A percentile compares a stretch with the other conserved stretches of the same genome.
Evolutionary conservation across 2,329 filamentous ascomycete species (phyloP).

Genomic region (Botryotinia convoluta): DNA sequence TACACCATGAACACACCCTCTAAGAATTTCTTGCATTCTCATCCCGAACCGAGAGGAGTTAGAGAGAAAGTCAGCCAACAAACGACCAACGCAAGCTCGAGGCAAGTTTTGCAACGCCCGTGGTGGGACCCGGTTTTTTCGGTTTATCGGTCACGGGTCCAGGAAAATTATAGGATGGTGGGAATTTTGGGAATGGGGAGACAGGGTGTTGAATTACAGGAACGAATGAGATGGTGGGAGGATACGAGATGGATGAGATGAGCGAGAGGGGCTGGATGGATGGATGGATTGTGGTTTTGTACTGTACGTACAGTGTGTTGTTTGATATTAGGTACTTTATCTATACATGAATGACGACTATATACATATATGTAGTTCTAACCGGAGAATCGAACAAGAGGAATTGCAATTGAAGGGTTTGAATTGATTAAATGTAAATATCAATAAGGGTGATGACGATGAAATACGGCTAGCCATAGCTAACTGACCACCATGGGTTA

Average conservation of each 20-base stretch:
- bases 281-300: neutral
- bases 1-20: neutral
- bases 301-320: neutral
- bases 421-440: neutral
- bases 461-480: neutral
- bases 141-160: constrained; percentile 16
- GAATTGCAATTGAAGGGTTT: neutral
- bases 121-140: constrained; percentile 16
- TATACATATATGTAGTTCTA: too few species aligned
- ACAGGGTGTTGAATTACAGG: constrained; percentile 4
- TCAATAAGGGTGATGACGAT: neutral
- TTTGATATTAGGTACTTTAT: neutral
- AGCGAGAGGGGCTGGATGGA: neutral
- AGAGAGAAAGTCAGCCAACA: neutral
- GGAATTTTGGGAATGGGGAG: neutral
- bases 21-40: neutral
- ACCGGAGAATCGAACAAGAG: neutral
- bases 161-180: neutral
- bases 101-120: neutral
- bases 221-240: neutral
- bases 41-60: constrained; percentile 9
- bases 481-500: neutral
- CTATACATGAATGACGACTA: neutral
- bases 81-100: constrained; percentile 4
- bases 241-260: neutral